Evolutionary conservation across 2,329 filamentous ascomycete genomes (phyloP), one percentile per base, ranked within the genome.

Genomic region (Penicillium digitatum): DNA sequence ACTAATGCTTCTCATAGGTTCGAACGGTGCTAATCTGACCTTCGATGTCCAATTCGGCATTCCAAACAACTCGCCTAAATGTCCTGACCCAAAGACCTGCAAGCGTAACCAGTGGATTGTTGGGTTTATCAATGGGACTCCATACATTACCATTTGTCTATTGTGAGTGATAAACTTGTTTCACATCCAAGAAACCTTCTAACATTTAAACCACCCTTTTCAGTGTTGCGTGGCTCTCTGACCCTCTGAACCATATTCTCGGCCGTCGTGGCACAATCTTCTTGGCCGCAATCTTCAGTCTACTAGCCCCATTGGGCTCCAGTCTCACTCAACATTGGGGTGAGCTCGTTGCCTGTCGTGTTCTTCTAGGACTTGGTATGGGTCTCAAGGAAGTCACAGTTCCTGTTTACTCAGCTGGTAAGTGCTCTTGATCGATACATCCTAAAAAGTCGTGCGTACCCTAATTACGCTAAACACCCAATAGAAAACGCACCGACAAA

Each of bases 101-200:
- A 67, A 70, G 18, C 73, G 70, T 32, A 80, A 83, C 60, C 74
- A 74, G 18, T 82, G 80, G 74, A 75, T 87, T 42, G 76, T 87
- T 18, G 86, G 86, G 32, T 72, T 87, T 9, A 74, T 88, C 61
- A 88, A 88, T 55, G 65, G 71, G 5, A 79, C 72, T 10, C 78
- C 78, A 1, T 79, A 84, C 52, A 73, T 82, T 48, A 77, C 79
- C 7, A 75, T 74, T 47, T 70, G 70, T 20, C 74, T 77, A 58
- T 75, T 81, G 79, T 80, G 63, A 66, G 74, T 60, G 5, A n/a
- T 11, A 11, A 27, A 10, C 5, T 8, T 35, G 4, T 14, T 37
- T 1, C 34, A 34, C 27, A 9, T 22, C 7, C 7, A 14, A 31
- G 2, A 5, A 8, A n/a, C 27, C 4, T 34, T 46, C 7, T 39